A percentile compares a stretch with the other conserved stretches of the same genome.
phyloP scores from a whole-genome alignment of 495 filamentous ascomycete genomes.

The Podospora australis region DNA sequence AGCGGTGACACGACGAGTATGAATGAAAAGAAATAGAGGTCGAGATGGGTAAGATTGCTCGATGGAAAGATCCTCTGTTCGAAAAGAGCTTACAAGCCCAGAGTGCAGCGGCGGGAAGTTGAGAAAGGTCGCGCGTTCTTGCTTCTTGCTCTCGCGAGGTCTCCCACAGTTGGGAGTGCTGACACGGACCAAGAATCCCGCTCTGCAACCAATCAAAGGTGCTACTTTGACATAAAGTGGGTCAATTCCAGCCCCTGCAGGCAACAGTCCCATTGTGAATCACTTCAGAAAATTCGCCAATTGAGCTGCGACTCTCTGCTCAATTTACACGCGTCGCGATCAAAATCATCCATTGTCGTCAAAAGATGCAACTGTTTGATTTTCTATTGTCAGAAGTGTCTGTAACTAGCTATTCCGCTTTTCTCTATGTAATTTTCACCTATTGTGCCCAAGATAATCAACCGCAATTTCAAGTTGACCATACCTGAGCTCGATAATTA shows the following conservation, averaged over 20 bases:
- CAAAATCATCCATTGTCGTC: constrained; percentile 13
- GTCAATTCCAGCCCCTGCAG: constrained; percentile 15
- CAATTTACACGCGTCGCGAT: constrained; percentile 15
- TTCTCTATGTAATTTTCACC: background rate
- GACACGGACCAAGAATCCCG: background rate
- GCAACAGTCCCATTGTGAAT: constrained; percentile 27
- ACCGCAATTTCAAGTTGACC: constrained; percentile 5
- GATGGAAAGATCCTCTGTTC: constrained; percentile 1
- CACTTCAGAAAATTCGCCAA: constrained; percentile 26
- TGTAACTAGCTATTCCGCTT: background rate
- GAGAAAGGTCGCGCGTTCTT: constrained; percentile 15
- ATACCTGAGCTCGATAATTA: background rate
- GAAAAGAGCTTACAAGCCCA: too few relatives aligned
- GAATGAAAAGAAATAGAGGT: background rate
- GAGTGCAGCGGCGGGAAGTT: constrained; percentile 1
- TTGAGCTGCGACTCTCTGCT: background rate
- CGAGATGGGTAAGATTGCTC: background rate
- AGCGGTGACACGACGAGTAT: too few relatives aligned
- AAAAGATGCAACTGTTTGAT: background rate
- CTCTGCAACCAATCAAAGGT: constrained; percentile 7
- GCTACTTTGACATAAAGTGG: background rate
- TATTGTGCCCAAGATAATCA: background rate
- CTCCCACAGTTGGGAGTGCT: constrained; percentile 9
- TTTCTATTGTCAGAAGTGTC: background rate
- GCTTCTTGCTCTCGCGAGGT: constrained; percentile 6